Evolutionary conservation across 1,284 basidiomycete species (phyloP).

Genomic region (Ganoderma boninense): DNA sequence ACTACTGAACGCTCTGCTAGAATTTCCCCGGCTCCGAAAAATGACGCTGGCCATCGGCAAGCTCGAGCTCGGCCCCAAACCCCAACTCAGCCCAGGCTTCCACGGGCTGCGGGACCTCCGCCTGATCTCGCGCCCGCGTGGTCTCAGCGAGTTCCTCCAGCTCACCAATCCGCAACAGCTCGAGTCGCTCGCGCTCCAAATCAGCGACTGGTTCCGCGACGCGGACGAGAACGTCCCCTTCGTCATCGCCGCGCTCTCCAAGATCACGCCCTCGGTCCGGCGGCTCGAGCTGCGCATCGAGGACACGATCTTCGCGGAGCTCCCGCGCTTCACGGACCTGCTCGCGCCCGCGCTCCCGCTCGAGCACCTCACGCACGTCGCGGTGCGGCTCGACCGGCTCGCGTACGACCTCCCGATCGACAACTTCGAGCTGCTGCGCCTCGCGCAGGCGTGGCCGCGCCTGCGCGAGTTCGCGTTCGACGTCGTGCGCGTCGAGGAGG

Average conservation of each 20-base stretch:
- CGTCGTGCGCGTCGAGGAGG: background rate
- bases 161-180: slow-evolving; percentile 1
- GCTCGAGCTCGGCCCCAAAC: background rate
- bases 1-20: background rate
- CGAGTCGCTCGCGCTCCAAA: slow-evolving; percentile 4
- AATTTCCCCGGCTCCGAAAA: slow-evolving; percentile 6
- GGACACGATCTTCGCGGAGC: background rate
- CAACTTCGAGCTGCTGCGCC: background rate
- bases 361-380: slow-evolving; percentile 11
- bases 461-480: slow-evolving; percentile 18
- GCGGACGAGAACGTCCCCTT: background rate
- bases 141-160: background rate
- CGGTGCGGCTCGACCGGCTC: slow-evolving; percentile 9
- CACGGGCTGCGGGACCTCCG: slow-evolving; percentile 8
- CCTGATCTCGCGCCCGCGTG: background rate
- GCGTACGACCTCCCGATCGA: background rate
- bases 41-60: background rate
- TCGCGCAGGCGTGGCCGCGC: slow-evolving; percentile 13
- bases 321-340: background rate
- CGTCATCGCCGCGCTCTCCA: background rate
- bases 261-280: background rate
- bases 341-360: background rate
- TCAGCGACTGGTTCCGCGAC: background rate
- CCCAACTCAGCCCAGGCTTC: slow-evolving; percentile 1
- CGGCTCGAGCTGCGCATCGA: slow-evolving; percentile 6